phyloP scores from a whole-genome alignment of 2,329 filamentous ascomycete genomes.

The Xylariaceae sp. region DNA sequence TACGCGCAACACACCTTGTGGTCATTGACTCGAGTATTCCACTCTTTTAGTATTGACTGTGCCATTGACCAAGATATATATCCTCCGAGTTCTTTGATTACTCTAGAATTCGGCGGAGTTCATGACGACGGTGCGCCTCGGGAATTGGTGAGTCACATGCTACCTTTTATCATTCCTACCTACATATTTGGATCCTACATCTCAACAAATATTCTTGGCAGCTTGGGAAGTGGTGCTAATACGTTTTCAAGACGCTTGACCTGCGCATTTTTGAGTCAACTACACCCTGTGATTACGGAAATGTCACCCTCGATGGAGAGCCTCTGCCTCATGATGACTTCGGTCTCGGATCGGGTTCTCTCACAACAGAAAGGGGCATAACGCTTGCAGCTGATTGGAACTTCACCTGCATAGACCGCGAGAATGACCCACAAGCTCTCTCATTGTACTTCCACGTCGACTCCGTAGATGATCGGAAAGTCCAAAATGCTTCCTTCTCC shows the following conservation, averaged over 20 bases:
- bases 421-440: slow-evolving; percentile 39
- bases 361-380: slow-evolving; percentile 37
- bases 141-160: slow-evolving; percentile 24
- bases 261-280: slow-evolving; percentile 43
- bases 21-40: slow-evolving; percentile 2
- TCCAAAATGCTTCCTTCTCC: slow-evolving; percentile 38
- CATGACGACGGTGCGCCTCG: slow-evolving; percentile 18
- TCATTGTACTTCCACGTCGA: slow-evolving; percentile 41
- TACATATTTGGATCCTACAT: not conserved
- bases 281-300: slow-evolving; percentile 42
- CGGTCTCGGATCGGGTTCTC: slow-evolving; percentile 39
- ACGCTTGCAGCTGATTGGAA: slow-evolving; percentile 43
- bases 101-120: slow-evolving; percentile 21
- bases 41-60: slow-evolving; percentile 7
- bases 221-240: slow-evolving; percentile 6
- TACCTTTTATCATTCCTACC: not conserved
- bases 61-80: slow-evolving; percentile 10
- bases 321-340: slow-evolving; percentile 36
- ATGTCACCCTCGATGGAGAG: slow-evolving; percentile 44
- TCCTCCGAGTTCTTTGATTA: slow-evolving; percentile 26
- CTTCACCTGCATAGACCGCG: slow-evolving; percentile 42
- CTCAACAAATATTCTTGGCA: not conserved
- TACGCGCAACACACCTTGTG: slow-evolving; percentile 12
- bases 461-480: slow-evolving; percentile 37
- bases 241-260: slow-evolving; percentile 31